Percentiles rank a stretch among this genome's conserved stretches.
phyloP scores from a whole-genome alignment of 2,329 filamentous ascomycete species.

The Aspergillus piperis region DNA sequence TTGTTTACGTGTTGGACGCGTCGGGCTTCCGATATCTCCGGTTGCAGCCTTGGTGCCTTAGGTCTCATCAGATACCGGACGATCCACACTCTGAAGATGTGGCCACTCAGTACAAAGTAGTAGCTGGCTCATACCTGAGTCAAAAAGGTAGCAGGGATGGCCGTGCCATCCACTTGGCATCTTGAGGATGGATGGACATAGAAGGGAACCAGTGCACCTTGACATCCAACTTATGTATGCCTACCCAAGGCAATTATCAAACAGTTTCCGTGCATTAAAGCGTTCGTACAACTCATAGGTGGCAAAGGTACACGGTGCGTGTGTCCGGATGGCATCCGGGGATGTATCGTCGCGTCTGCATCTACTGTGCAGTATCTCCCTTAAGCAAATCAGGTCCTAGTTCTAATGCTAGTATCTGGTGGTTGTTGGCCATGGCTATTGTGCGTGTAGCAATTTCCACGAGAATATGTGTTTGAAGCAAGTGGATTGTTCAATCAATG shows the following conservation, averaged over 20 bases:
- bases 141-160: background rate
- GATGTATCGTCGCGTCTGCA: background rate
- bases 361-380: background rate
- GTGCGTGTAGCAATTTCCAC: background rate
- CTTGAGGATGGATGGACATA: background rate
- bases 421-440: background rate
- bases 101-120: background rate
- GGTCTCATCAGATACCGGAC: background rate
- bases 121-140: background rate
- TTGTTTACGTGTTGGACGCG: slow-evolving; percentile 29
- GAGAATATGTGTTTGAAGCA: background rate
- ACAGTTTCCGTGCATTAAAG: background rate
- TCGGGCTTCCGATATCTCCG: slow-evolving; percentile 25
- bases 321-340: background rate
- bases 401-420: too few species aligned
- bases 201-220: background rate
- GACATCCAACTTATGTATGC: background rate
- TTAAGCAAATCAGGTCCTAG: background rate
- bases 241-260: slow-evolving; percentile 9
- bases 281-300: background rate
- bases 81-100: background rate
- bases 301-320: background rate
- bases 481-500: background rate
- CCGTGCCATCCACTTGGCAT: background rate
- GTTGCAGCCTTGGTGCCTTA: slow-evolving; percentile 17